Evolutionary conservation across 306 rosid species (phyloP), one percentile per base, ranked within the genome.

Genomic region (Begonia fuchsioides): DNA sequence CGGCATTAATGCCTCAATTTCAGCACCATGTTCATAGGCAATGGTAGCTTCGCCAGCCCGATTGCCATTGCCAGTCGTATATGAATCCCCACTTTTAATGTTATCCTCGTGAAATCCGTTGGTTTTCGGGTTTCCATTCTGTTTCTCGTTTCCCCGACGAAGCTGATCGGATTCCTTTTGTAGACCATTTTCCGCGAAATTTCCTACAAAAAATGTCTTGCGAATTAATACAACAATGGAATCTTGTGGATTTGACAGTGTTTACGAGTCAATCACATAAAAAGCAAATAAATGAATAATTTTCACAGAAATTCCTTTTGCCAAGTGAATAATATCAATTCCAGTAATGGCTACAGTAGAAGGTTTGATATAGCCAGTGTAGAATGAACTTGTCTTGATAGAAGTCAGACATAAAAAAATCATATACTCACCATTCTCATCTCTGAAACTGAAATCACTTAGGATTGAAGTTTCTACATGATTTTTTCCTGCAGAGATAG

Each of bases 41-140:
- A 85, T 85, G 35, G 98, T 96, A 50, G 96, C 98, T 73, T 92
- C 98, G 46, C 95, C 96, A 17, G 92, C 96, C 68, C 98, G 73
- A 68, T 92, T 85, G 53, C 98, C 98, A 19, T 81, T 76, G 20
- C 81, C 72, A 14, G 95, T 90, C 86, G 60, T 85, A 49, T 72
- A 81, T 62, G 52, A 71, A 83, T n/a, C 57, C 72, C 57, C 85
- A 77, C 48, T 65, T 74, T 55, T 53, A 50, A 61, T 41, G 13
- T 10, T n/a, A 41, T 41, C 95, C 51, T 74, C 95, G 9, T 67
- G 74, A 19, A 39, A 68, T 43, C 93, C 96, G 17, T 77, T 85
- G 3, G 73, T 51, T 47, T 67, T 71, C 58, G 51, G 76, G 61
- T 81, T 74, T 43, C 93, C 96, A 20, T 77, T 85, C 2, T 72